Base-by-base conservation (phyloP, 768 basidiomycete species). In the Clitopilus passeckerianus region DNA sequence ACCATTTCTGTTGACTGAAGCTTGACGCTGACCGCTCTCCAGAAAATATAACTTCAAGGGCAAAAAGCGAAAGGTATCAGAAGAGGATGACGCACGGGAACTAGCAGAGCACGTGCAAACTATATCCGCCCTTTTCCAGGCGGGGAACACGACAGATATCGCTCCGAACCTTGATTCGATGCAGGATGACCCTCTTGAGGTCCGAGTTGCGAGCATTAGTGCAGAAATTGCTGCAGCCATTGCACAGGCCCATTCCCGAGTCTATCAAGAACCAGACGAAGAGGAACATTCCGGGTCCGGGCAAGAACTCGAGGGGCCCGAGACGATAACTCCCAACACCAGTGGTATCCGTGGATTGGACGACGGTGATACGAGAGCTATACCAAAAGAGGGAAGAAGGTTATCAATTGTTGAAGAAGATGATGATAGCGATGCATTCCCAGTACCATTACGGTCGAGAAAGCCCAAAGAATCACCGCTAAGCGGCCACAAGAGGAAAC, bases 21-120 rank as follows among this genome's bases (percentile, higher is more conserved):
- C 62, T 62, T 74, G 46, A 70, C 67, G 33, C 55, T 30, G 59
- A 55, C 34, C 62, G 8, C 62, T 12, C 37, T 30, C 0, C 50
- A 91, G 90, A 63, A 88, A 85, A 78, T 90, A 90, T 68, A 89
- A 81, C 63, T 91, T 91, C 68, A 91, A 90, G 67, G 79, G 86
- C 15, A 90, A 90, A 71, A 86, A 83, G 63, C 82, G 83, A 58
- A 77, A 85, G 62, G 71, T 77, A 27, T 70, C 71, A 35, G 80
- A 80, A 33, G 77, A 78, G 4, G 81, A 80, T 9, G 82, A 84
- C n/a, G 85, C 88, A 55, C 75, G 77, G 44, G 84, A 86, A 54
- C 68, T 91, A 57, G 87, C 83, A 58, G 89, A 89, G 66, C 88
- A 87, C 8, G 86, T 90, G 44, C 83, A 87, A 54, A 87, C 88